These are phyloP conservation scores for Fusarium praegraminearum DNA, from an alignment of 2,329 filamentous ascomycete genomes.

Conservation along the genomic window DNA sequence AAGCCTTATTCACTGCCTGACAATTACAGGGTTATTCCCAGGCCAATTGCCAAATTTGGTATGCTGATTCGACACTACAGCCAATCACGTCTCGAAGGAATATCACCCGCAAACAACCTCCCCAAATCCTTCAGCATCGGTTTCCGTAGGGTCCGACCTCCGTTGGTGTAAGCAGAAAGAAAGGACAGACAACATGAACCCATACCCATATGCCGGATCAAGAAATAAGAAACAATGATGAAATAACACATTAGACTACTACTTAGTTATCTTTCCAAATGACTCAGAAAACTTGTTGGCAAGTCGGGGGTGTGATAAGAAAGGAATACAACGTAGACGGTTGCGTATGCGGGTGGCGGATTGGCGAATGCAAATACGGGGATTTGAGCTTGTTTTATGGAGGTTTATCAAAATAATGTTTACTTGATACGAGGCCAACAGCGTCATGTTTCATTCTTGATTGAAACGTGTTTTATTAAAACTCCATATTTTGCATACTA, in stretches of 20 bases:
- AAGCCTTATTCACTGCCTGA: slow-evolving; percentile 32
- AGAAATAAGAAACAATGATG: slow-evolving; percentile 1
- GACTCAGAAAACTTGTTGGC: slow-evolving; percentile 24
- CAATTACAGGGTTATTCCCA: slow-evolving; percentile 29
- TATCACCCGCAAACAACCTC: slow-evolving; percentile 6
- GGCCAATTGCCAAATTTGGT: slow-evolving; percentile 32
- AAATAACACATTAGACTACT: background rate
- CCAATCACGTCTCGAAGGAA: slow-evolving; percentile 11
- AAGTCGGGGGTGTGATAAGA: background rate
- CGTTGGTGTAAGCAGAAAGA: slow-evolving; percentile 11
- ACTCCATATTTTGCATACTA: background rate
- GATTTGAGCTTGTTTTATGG: slow-evolving; percentile 29
- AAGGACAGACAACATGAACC: slow-evolving; percentile 1
- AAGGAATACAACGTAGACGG: slow-evolving; percentile 20
- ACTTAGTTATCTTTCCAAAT: background rate
- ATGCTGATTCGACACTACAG: slow-evolving; percentile 27
- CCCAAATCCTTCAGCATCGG: slow-evolving; percentile 12
- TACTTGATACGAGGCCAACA: slow-evolving; percentile 39
- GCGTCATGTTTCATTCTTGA: slow-evolving; percentile 33
- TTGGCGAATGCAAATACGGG: slow-evolving; percentile 30
- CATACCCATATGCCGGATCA: background rate
- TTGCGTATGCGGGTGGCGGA: slow-evolving; percentile 39
- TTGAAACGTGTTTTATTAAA: slow-evolving; percentile 34
- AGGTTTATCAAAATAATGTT: slow-evolving; percentile 17
- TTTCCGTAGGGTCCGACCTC: slow-evolving; percentile 5